Percentiles rank a stretch among this genome's conserved stretches.
Conservation (phyloP, 768 basidiomycete genomes). For the Rhodotorula diobovata region DNA sequence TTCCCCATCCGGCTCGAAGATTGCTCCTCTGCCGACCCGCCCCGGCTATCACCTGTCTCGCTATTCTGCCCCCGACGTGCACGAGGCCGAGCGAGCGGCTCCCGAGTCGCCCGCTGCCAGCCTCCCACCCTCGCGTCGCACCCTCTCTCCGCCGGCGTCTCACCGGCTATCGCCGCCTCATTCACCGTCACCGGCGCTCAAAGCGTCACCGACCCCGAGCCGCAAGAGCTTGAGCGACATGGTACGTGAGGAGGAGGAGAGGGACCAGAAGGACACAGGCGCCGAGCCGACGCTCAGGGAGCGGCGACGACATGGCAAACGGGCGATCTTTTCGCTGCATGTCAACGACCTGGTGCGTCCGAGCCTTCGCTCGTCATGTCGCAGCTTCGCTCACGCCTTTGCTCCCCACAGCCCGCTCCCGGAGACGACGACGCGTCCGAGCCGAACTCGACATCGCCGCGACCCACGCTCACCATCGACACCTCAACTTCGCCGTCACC, state of each 20-base stretch:
- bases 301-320: neutral
- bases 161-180: neutral
- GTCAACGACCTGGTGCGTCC: slow-evolving; percentile 23
- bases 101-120: neutral
- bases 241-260: slow-evolving; percentile 27
- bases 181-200: neutral
- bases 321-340: slow-evolving; percentile 26
- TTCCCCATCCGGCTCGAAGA: neutral
- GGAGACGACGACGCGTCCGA: neutral
- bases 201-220: neutral
- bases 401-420: neutral
- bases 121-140: neutral
- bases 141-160: neutral
- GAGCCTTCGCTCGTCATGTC: neutral
- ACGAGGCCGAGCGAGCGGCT: neutral
- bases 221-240: slow-evolving; percentile 29
- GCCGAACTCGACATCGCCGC: neutral
- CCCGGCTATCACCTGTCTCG: slow-evolving; percentile 25
- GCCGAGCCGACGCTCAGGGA: neutral
- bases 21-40: slow-evolving; percentile 21
- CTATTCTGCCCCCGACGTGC: slow-evolving; percentile 2
- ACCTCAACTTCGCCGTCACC: neutral
- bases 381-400: too few species aligned
- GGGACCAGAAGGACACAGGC: neutral
- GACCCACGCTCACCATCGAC: slow-evolving; percentile 11